phyloP scores from a whole-genome alignment of 176 grass and related monocot species.

The Triticum turgidum region DNA sequence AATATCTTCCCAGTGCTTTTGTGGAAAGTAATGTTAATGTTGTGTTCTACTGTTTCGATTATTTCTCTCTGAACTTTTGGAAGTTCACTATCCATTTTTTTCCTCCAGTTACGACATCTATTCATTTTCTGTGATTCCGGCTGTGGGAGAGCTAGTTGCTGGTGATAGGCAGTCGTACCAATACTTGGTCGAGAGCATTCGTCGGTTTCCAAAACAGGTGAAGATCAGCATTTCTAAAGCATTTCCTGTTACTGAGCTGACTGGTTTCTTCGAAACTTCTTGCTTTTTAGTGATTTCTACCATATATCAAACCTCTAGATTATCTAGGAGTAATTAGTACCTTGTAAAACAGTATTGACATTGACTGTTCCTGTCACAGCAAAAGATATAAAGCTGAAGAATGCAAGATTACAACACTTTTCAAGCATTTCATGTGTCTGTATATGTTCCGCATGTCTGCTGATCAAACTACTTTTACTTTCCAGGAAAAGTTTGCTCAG shows the following conservation, averaged over 20 bases:
- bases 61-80: neutral
- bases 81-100: neutral
- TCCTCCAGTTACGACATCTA: conserved; percentile 75
- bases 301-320: neutral
- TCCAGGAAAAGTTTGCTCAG: conserved; percentile 77
- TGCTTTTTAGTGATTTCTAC: neutral
- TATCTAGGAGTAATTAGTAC: neutral
- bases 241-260: neutral
- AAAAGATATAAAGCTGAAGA: neutral
- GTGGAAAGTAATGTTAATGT: neutral
- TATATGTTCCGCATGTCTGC: neutral
- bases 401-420: neutral
- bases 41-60: neutral
- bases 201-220: conserved; percentile 86
- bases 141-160: conserved; percentile 81
- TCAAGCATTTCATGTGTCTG: neutral
- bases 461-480: conserved; percentile 18
- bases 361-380: neutral
- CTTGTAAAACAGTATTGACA: neutral
- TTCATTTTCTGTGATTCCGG: conserved; percentile 90
- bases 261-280: neutral
- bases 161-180: conserved; percentile 82
- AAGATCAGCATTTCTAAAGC: neutral
- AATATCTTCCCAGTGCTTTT: neutral
- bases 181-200: conserved; percentile 93